Evolutionary conservation across 192 early-diverging fungal genomes (phyloP).

Genomic region (Rhizoclosmatium sp.): DNA sequence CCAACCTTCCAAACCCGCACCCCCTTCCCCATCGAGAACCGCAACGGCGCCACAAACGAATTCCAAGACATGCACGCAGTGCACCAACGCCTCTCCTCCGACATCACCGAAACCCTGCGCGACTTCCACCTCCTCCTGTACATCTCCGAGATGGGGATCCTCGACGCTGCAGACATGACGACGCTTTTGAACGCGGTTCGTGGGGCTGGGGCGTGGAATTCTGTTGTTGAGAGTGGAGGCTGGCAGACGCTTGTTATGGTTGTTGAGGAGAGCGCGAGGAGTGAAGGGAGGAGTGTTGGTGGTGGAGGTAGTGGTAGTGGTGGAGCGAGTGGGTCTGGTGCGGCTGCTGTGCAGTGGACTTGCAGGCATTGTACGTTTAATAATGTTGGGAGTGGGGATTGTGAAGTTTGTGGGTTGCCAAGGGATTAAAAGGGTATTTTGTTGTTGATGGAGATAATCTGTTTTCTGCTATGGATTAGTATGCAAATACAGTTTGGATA

Average conservation of each 20-base stretch:
- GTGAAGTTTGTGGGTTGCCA: slow-evolving; percentile 88
- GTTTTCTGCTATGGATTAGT: too few species aligned
- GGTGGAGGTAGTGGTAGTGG: slow-evolving; percentile 19
- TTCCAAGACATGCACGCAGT: slow-evolving; percentile 64
- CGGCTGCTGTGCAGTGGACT: slow-evolving; percentile 49
- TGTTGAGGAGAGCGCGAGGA: slow-evolving; percentile 45
- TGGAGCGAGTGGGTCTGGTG: slow-evolving; percentile 39
- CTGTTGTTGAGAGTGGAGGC: slow-evolving; percentile 61
- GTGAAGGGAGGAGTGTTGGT: neutral
- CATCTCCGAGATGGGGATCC: slow-evolving; percentile 68
- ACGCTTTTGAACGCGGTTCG: slow-evolving; percentile 30
- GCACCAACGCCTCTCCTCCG: slow-evolving; percentile 59
- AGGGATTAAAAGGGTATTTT: neutral
- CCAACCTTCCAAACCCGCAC: slow-evolving; percentile 74
- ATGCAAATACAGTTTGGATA: too few species aligned
- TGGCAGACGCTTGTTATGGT: slow-evolving; percentile 81
- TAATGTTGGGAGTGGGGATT: slow-evolving; percentile 67
- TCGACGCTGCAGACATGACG: slow-evolving; percentile 59
- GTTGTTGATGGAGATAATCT: too few species aligned
- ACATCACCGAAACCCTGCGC: slow-evolving; percentile 63
- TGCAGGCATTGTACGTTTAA: slow-evolving; percentile 84
- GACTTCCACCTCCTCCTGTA: slow-evolving; percentile 90
- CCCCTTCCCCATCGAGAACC: slow-evolving; percentile 82
- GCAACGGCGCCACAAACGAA: slow-evolving; percentile 57
- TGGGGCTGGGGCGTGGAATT: slow-evolving; percentile 45